Evolutionary conservation across 2,329 filamentous ascomycete species (phyloP), one percentile per base, ranked within the genome.

Genomic region (Colletotrichum simmondsii): DNA sequence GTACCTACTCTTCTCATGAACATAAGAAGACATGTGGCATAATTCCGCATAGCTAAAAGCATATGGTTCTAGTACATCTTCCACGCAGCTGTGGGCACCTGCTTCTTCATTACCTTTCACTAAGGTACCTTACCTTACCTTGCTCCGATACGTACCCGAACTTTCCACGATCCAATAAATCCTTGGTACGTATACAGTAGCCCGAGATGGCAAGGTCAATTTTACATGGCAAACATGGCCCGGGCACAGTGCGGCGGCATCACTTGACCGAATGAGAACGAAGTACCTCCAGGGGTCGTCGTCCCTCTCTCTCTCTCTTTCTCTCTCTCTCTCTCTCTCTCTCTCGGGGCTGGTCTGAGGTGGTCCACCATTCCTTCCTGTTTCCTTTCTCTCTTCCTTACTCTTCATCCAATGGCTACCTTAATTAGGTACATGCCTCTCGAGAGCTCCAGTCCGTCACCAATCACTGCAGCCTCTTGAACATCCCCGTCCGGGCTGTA

Each of bases 211-310:
- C 68, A 54, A 32, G 49, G 68, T 68, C 49, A 61, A 57, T 24
- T 54, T 32, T 68, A 68, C 59, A 60, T 64, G 65, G 32, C 42
- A 49, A 14, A 46, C 26, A 32, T 59, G 26, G 14, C 46, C 59
- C 24, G 42, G 22, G 16, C 53, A 72, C 70, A 72, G 70, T 72
- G 69, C 59, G 53, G 14, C 37, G 16, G 42, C 3, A 19, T 54
- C 37, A 24, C 42, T 28, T 30, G 49, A 59, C 63, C 57, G 32
- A 61, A 35, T 42, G 8, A 28, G 59, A 30, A 24, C 42, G 30
- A 64, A 26, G 70, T 72, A 69, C 58, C 49, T 32, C 16, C 37
- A 42, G 14, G 35, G 37, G 37, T 42, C 37, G 37, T 42, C 5
- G 24, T 26, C 14, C 14, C 37, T 42, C 14, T 16, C 14, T 14